A percentile compares a stretch with the other conserved stretches of the same genome.
These are phyloP conservation scores for Malania oleifera DNA, from an alignment of 164 flowering plant genomes.

Conservation along the genomic window DNA sequence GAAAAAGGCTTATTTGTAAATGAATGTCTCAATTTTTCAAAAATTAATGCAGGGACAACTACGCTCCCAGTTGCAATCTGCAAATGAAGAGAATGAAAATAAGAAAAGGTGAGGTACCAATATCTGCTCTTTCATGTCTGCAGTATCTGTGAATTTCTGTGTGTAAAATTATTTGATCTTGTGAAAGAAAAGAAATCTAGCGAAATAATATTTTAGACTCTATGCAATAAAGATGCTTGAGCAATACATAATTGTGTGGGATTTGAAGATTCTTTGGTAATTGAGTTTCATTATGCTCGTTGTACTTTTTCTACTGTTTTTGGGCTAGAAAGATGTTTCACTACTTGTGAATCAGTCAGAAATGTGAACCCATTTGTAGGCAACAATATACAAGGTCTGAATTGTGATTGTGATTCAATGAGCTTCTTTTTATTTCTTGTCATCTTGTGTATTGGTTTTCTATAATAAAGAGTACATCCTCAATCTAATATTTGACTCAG, in stretches of 20 bases:
- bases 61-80: slow-evolving; percentile 77
- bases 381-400: not conserved
- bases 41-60: slow-evolving; percentile 55
- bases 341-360: no score
- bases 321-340: not conserved
- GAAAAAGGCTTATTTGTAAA: not conserved
- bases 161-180: not conserved
- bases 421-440: slow-evolving; percentile 1
- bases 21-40: not conserved
- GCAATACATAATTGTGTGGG: no score
- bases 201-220: not conserved
- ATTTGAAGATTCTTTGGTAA: no score
- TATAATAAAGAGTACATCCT: no score
- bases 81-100: slow-evolving; percentile 69
- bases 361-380: not conserved
- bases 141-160: not conserved
- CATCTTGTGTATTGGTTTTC: no score
- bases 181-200: not conserved
- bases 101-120: slow-evolving; percentile 52
- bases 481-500: no score
- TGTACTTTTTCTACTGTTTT: not conserved
- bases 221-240: no score
- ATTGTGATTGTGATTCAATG: not conserved
- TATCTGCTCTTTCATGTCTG: not conserved
- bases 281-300: not conserved